Conservation (phyloP, 1,284 basidiomycete genomes). For the Cutaneotrichosporon dermatis region DNA sequence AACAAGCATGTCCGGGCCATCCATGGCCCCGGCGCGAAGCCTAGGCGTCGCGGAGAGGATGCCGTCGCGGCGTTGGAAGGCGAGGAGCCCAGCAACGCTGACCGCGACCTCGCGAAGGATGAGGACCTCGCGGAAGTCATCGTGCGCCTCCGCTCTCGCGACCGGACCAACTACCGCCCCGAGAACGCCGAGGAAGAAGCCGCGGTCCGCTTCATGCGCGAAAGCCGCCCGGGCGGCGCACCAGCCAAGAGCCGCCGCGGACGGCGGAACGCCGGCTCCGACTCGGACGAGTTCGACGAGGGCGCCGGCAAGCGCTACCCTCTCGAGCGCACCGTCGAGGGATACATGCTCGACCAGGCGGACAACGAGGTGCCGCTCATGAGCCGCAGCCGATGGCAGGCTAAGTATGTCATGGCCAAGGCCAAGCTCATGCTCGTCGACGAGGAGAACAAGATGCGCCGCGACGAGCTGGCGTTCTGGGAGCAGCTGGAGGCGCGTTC, state of each 20-base stretch:
- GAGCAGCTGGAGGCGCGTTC: slow-evolving; percentile 16
- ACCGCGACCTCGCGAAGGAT: slow-evolving; percentile 19
- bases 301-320: slow-evolving; percentile 19
- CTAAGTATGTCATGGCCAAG: slow-evolving; percentile 43
- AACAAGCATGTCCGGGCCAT: slow-evolving; percentile 49
- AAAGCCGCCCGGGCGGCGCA: slow-evolving; percentile 14
- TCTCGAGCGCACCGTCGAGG: slow-evolving; percentile 18
- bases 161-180: slow-evolving; percentile 9
- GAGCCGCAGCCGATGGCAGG: slow-evolving; percentile 34
- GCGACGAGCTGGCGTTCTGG: slow-evolving; percentile 26
- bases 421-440: slow-evolving; percentile 46
- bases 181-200: slow-evolving; percentile 13
- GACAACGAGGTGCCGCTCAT: slow-evolving; percentile 29
- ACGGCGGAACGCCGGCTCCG: slow-evolving; percentile 12
- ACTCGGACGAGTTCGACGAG: slow-evolving; percentile 28
- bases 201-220: slow-evolving; percentile 17
- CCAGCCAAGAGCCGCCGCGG: slow-evolving; percentile 13
- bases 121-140: slow-evolving; percentile 20
- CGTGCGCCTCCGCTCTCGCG: slow-evolving; percentile 11
- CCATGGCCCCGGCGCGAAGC: slow-evolving; percentile 16
- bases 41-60: slow-evolving; percentile 4
- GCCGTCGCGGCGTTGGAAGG: slow-evolving; percentile 2
- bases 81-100: slow-evolving; percentile 15
- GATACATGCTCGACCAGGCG: slow-evolving; percentile 17
- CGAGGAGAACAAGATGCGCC: slow-evolving; percentile 44